These are phyloP conservation scores for Phytophthora boehmeriae DNA, from an alignment of 352 stramenopile species.

Conservation along the genomic window DNA sequence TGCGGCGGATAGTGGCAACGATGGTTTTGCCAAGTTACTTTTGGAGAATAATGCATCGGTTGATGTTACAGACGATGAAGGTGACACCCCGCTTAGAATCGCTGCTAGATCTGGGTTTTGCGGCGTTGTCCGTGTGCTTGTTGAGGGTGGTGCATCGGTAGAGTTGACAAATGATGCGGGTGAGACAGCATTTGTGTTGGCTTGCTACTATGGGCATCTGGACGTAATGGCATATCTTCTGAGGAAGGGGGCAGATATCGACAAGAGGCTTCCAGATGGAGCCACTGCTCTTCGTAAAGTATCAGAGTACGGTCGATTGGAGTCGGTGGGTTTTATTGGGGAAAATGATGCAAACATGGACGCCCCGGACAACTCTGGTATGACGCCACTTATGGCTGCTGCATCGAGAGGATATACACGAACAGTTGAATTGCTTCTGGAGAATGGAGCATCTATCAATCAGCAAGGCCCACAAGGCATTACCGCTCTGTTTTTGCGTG, in stretches of 20 bases:
- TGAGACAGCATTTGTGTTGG: constrained; percentile 4
- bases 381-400: constrained; percentile 12
- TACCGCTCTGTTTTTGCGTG: constrained; percentile 10
- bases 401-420: constrained; percentile 3
- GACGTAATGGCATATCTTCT: background rate
- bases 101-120: too few species aligned
- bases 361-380: background rate
- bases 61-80: background rate
- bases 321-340: background rate
- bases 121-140: too few species aligned
- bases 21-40: background rate
- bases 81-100: too few species aligned
- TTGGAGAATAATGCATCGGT: background rate
- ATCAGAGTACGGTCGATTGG: background rate
- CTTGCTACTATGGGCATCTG: background rate
- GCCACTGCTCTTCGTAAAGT: background rate
- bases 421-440: background rate
- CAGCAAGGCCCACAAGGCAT: background rate
- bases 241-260: background rate
- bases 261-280: background rate
- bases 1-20: background rate
- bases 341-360: background rate
- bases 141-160: background rate
- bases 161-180: background rate
- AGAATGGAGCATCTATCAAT: constrained; percentile 1